Conservation (phyloP, 345 rosid species). For the Carallia pectinifolia region DNA sequence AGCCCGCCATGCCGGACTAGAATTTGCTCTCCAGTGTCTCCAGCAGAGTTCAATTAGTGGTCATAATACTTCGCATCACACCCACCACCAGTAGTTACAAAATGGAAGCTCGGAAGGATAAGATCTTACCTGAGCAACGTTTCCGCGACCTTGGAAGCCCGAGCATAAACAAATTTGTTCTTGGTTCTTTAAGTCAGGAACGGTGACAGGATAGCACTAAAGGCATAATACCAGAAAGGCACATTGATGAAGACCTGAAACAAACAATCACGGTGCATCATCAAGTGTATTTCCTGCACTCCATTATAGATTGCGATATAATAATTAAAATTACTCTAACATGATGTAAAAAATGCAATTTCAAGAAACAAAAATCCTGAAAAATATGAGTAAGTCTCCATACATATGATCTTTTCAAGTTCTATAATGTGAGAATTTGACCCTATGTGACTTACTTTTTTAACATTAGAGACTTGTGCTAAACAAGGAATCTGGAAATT, state of each 20-base stretch:
- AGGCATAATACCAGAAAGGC: constrained; percentile 30
- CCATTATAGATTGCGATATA: too few species aligned
- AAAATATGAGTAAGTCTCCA: too few species aligned
- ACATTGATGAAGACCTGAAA: constrained; percentile 31
- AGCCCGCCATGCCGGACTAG: constrained; percentile 28
- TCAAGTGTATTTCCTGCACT: too few species aligned
- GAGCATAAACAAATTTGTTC: constrained; percentile 21
- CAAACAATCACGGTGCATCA: too few species aligned
- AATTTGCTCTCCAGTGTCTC: constrained; percentile 24
- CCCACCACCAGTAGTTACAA: background rate
- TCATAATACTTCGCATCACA: too few species aligned
- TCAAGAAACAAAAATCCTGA: background rate
- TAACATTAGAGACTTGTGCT: too few species aligned
- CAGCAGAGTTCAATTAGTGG: background rate
- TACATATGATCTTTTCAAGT: too few species aligned
- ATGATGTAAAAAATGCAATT: too few species aligned
- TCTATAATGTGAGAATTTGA: too few species aligned
- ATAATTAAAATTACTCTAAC: too few species aligned
- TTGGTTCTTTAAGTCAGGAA: constrained; percentile 22
- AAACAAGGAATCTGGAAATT: too few species aligned
- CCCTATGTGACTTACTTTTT: too few species aligned
- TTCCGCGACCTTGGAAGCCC: constrained; percentile 19
- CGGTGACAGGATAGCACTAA: constrained; percentile 22
- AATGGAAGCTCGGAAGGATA: background rate
- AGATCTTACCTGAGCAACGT: constrained; percentile 24